Percentiles rank a stretch among this genome's conserved stretches.
These are phyloP conservation scores for Cyclotella cryptica DNA, from an alignment of 108 stramenopile species.

Conservation along the genomic window DNA sequence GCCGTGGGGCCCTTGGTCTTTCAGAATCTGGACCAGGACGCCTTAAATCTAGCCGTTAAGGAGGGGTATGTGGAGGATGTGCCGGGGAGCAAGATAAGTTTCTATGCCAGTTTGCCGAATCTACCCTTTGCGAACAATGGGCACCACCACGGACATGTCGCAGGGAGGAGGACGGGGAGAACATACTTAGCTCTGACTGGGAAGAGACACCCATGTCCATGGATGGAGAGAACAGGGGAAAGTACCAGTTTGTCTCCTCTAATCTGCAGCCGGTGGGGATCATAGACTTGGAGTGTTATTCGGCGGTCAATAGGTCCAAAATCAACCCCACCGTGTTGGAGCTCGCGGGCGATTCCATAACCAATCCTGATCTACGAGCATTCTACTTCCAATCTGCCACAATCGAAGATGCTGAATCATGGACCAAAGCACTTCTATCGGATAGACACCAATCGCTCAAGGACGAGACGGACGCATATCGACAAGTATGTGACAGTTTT, in stretches of 20 bases:
- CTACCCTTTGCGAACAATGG: constrained; percentile 21
- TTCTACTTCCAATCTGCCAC: constrained; percentile 90
- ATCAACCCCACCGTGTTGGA: constrained; percentile 78
- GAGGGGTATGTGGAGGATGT: constrained; percentile 65
- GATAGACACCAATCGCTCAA: constrained; percentile 82
- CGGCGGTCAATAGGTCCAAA: constrained; percentile 75
- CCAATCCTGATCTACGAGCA: constrained; percentile 84
- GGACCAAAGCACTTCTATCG: constrained; percentile 79
- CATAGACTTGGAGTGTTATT: constrained; percentile 97
- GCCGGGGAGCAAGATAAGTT: constrained; percentile 16
- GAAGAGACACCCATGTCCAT: constrained; percentile 27
- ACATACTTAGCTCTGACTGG: constrained; percentile 18
- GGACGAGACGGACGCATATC: constrained; percentile 91
- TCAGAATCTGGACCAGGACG: constrained; percentile 73
- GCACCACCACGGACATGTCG: not conserved
- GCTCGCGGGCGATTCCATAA: constrained; percentile 78
- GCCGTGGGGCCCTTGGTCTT: constrained; percentile 21
- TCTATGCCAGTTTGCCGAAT: constrained; percentile 44
- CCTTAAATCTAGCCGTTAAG: constrained; percentile 71
- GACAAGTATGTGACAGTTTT: constrained; percentile 91
- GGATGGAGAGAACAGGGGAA: constrained; percentile 25
- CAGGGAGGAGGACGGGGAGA: constrained; percentile 19
- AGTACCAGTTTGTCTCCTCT: constrained; percentile 44
- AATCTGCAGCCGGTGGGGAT: constrained; percentile 87
- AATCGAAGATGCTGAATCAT: constrained; percentile 73